Conservation (phyloP, 1,284 basidiomycete species). For the Ustilago cynodontis region DNA sequence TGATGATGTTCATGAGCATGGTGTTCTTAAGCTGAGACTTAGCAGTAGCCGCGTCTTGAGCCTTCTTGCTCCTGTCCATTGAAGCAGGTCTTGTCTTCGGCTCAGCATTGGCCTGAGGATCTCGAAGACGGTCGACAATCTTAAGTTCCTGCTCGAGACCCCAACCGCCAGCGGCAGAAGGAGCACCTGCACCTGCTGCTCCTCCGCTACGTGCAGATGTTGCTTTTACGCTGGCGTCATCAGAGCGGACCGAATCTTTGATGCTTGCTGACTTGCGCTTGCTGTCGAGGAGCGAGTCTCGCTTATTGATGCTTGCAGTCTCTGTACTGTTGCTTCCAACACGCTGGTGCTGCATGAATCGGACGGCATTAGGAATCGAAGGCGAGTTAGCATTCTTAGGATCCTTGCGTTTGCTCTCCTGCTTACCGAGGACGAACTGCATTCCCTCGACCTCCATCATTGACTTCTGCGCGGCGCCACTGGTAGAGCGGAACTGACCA, state of each 20-base stretch:
- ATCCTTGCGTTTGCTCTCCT: constrained; percentile 19
- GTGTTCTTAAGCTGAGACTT: constrained; percentile 21
- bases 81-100: constrained; percentile 20
- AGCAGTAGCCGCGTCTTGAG: constrained; percentile 8
- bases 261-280: constrained; percentile 14
- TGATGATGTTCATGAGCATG: constrained; percentile 26
- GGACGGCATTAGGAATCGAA: constrained; percentile 41
- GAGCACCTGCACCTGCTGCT: background rate
- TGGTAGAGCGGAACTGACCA: constrained; percentile 25
- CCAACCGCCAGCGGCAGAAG: constrained; percentile 23
- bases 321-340: constrained; percentile 4
- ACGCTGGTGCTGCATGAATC: constrained; percentile 36
- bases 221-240: constrained; percentile 4
- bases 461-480: constrained; percentile 22
- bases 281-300: constrained; percentile 17
- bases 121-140: constrained; percentile 33
- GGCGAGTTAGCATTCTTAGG: constrained; percentile 20
- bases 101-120: constrained; percentile 8
- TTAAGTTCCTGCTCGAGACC: constrained; percentile 44
- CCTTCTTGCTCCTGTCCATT: constrained; percentile 35
- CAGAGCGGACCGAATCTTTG: constrained; percentile 10
- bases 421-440: constrained; percentile 42
- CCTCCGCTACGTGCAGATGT: background rate
- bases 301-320: constrained; percentile 9
- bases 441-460: constrained; percentile 45